Conservation (phyloP, 1,284 basidiomycete species). For the Ceratobasidium sp. region DNA sequence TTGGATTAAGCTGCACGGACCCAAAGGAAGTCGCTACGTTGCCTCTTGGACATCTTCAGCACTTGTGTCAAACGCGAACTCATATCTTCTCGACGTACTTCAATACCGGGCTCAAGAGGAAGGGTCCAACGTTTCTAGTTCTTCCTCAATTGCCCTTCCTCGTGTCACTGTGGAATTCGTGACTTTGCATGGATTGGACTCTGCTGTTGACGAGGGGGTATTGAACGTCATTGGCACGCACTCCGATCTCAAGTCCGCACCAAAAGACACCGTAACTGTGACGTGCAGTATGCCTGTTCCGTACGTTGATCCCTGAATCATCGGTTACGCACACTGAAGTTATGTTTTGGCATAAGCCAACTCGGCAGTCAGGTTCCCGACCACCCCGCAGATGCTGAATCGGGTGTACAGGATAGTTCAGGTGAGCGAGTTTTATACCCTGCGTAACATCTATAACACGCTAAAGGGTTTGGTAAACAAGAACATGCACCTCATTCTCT, state of each 20-base stretch:
- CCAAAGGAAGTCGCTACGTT: not conserved
- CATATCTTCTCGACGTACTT: not conserved
- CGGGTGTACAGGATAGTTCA: not conserved
- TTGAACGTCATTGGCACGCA: constrained; percentile 2
- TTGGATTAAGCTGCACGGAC: constrained; percentile 17
- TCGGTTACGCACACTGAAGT: too few species aligned
- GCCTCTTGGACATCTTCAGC: not conserved
- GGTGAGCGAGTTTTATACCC: not conserved
- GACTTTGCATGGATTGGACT: not conserved
- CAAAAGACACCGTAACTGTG: not conserved
- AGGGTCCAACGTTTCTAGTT: too few species aligned
- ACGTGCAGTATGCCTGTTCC: too few species aligned
- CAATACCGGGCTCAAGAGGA: not conserved
- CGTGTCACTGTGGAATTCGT: not conserved
- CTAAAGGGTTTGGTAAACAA: not conserved
- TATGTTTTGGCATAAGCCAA: too few species aligned
- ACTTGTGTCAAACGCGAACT: not conserved
- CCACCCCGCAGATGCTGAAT: too few species aligned
- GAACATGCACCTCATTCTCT: too few species aligned
- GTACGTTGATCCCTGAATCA: too few species aligned
- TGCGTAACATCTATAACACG: too few species aligned
- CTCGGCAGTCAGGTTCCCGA: too few species aligned
- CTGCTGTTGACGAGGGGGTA: not conserved
- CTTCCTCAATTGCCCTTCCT: not conserved
- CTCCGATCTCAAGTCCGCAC: too few species aligned